Evolutionary conservation across 2,329 filamentous ascomycete species (phyloP), one percentile per base, ranked within the genome.

Genomic region (Dactylella cylindrospora): DNA sequence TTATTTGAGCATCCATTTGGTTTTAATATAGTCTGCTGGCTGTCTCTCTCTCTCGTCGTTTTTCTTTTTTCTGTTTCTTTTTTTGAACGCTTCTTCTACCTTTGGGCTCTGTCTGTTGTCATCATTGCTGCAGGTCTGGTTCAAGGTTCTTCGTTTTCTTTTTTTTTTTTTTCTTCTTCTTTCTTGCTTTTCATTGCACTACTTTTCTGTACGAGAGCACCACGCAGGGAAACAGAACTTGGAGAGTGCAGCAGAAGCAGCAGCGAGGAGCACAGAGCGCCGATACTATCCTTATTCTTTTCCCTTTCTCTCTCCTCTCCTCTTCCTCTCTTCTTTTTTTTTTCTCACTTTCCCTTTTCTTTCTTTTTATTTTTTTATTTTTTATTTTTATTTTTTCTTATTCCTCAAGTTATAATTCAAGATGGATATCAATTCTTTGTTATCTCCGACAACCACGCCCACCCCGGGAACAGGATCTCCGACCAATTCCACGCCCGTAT

Each of bases 401-500:
- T 31, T 13, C 28, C 28, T 13, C 13, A 9, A 17, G 45, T 32
- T 31, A 19, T 10, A 22, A 22, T 45, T 46, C 50, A 51, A 45
- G 44, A 64, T 64, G 59, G 59, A 64, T 33, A 64, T 64, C 59
- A 64, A 47, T 29, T 33, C 50, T 17, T 43, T 64, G 25, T 53
- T 64, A 53, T 64, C 59, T 39, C 59, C 59, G 50, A 53, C 57
- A 15, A 47, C 59, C n/a, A 55, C 59, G 49, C 59, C 59, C 26
- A 54, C 50, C 50, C 59, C 59, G 55, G 55, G 55, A 33, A 36
- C 55, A 20, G 55, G 47, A 23, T 61, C 55, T 53, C 55, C 55
- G 8, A 41, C 47, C 47, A 61, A 61, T 53, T 61, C 55, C 41
- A 52, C 55, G 55, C 55, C 55, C 55, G 55, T 61, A 47, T 49